Evolutionary conservation across 768 basidiomycete species (phyloP), one percentile per base, ranked within the genome.

Genomic region (Auriscalpium orientale): DNA sequence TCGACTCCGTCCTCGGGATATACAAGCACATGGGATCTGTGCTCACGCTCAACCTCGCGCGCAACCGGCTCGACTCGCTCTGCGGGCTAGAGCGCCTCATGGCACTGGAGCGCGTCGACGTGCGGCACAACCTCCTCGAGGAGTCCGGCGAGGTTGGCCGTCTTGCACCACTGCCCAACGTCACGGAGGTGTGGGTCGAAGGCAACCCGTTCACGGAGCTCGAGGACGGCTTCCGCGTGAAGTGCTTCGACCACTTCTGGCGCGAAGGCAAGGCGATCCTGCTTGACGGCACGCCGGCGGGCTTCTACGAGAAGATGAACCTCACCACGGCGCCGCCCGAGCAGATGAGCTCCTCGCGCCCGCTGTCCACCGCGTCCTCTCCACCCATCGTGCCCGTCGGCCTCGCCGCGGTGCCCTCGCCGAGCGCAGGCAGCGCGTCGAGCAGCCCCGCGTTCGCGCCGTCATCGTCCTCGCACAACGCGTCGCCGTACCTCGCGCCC

Each of bases 1-100:
- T 99, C 62, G 93, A 95, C 68, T 94, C 95, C 16, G 87, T 98
- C 16, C 80, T 94, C 4, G 89, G 90, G 33, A 90, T 97, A 56
- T 89, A 93, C 65, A 80, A 80, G 38, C 81, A 84, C 52, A 79
- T 98, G 38, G 91, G 90, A 1, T 83, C 86, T 58, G 77, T 97
- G 22, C 75, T 85, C 16, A 75, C 79, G 7, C 75, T 98, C 63
- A 93, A 95, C 69, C 77, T 98, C 16, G 80, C 89, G 1, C 75
- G 79, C 54, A 98, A 98, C 66, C 83, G 95, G 5, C 82, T 98
- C 51, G 92, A 95, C 65, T 93, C 91, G n/a, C 81, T 98, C 53
- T 94, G 92, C 58, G 95, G 95, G 16, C 78, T 98, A 8, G 95
- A 98, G 69, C 83, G 94, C n/a, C 77, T 98, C 0, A 73, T 80